Conservation (phyloP, 768 basidiomycete species). For the Leccinellum rugosiceps region DNA sequence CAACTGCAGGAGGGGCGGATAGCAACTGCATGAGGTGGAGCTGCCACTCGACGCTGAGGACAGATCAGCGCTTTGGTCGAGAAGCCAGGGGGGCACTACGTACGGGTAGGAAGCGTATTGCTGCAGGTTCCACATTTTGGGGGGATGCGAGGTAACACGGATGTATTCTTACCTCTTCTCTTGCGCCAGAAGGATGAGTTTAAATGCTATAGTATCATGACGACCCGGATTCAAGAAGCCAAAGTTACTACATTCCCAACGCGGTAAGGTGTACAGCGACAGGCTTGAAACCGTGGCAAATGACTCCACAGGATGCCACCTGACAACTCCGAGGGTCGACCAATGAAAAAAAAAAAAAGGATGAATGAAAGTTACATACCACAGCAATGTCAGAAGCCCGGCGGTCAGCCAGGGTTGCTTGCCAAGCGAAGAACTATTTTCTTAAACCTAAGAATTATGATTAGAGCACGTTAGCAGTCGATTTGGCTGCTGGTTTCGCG, state of each 20-base stretch:
- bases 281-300: background rate
- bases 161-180: too few relatives aligned
- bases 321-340: background rate
- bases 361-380: background rate
- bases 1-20: too few relatives aligned
- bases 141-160: background rate
- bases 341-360: background rate
- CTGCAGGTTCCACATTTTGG: background rate
- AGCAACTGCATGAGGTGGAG: background rate
- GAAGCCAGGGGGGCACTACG: background rate
- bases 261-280: background rate
- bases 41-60: background rate
- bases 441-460: fast-evolving
- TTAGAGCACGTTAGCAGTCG: background rate
- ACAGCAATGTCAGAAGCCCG: background rate
- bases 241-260: background rate
- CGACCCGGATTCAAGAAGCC: background rate
- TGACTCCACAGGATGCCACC: background rate
- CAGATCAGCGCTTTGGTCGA: background rate
- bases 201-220: background rate
- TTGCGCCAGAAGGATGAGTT: background rate
- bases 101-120: background rate
- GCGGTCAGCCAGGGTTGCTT: background rate
- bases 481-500: background rate
- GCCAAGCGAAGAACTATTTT: too few relatives aligned